A percentile compares a stretch with the other conserved stretches of the same genome.
phyloP scores from a whole-genome alignment of 2,329 filamentous ascomycete species.

The Fusarium equiseti region DNA sequence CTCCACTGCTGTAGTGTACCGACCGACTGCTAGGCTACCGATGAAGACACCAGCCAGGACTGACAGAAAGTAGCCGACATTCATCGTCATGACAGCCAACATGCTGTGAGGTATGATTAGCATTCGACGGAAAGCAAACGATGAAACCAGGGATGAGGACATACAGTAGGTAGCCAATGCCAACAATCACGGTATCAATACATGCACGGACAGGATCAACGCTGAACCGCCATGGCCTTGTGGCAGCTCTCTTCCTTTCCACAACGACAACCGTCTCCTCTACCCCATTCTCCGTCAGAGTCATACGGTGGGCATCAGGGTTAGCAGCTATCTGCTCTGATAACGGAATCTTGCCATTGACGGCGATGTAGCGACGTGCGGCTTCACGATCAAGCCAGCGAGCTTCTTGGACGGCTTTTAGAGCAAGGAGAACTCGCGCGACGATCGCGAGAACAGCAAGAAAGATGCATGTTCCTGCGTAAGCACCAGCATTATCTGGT shows the following conservation, averaged over 20 bases:
- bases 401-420: constrained; percentile 72
- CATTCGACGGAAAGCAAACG: neutral
- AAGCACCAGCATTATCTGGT: constrained; percentile 75
- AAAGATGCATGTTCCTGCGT: constrained; percentile 93
- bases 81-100: constrained; percentile 92
- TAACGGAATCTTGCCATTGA: constrained; percentile 72
- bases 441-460: constrained; percentile 80
- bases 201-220: constrained; percentile 81
- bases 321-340: constrained; percentile 70
- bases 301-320: constrained; percentile 72
- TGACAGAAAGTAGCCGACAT: constrained; percentile 86
- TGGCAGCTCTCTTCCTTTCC: constrained; percentile 63
- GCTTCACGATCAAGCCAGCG: constrained; percentile 79
- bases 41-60: constrained; percentile 84
- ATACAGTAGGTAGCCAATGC: constrained; percentile 87
- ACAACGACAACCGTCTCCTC: constrained; percentile 86
- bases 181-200: constrained; percentile 78
- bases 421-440: constrained; percentile 78
- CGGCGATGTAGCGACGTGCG: constrained; percentile 80
- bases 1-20: constrained; percentile 68
- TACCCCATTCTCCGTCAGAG: constrained; percentile 77
- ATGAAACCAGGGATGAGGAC: constrained; percentile 53
- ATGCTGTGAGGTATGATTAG: constrained; percentile 69
- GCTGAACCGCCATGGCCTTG: constrained; percentile 82
- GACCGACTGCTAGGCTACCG: constrained; percentile 84